phyloP scores from a whole-genome alignment of 208 protist genomes.

The Herpetomonas samuelpessoai region DNA sequence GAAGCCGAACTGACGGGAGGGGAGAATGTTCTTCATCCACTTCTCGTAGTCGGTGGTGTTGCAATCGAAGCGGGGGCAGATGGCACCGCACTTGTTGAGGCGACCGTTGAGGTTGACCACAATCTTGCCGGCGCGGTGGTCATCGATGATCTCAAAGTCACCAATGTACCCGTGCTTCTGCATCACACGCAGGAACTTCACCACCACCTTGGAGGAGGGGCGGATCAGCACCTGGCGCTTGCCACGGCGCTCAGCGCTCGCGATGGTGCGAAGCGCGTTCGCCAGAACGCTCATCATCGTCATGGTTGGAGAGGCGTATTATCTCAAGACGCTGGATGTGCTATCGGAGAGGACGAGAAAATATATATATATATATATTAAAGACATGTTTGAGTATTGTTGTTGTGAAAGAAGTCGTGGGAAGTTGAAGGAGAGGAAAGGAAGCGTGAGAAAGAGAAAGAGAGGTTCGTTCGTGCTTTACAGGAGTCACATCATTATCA shows the following conservation, averaged over 20 bases:
- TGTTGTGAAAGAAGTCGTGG: not conserved
- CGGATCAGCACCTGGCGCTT: slow-evolving; percentile 99
- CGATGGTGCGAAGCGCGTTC: slow-evolving; percentile 98
- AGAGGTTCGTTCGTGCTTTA: too few relatives aligned
- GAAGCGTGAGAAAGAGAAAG: slow-evolving; percentile 12
- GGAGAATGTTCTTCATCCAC: slow-evolving; percentile 99
- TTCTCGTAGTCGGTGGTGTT: slow-evolving; percentile 96
- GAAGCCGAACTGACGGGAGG: slow-evolving; percentile 99
- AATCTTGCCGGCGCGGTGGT: slow-evolving; percentile 99
- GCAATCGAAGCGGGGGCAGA: slow-evolving; percentile 99
- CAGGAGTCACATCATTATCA: too few relatives aligned
- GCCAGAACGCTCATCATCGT: slow-evolving; percentile 99
- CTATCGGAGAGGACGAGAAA: slow-evolving; percentile 1
- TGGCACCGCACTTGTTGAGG: slow-evolving; percentile 99
- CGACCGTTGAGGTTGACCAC: slow-evolving; percentile 99
- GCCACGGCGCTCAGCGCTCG: slow-evolving; percentile 99
- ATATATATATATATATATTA: not conserved
- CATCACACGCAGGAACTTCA: slow-evolving; percentile 99
- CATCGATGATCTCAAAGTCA: slow-evolving; percentile 99
- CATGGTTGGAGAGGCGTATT: slow-evolving; percentile 94
- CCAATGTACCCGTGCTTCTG: slow-evolving; percentile 99
- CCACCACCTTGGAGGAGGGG: slow-evolving; percentile 99
- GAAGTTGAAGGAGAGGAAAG: not conserved
- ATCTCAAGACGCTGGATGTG: slow-evolving; percentile 14
- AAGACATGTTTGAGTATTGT: slow-evolving; percentile 2